A percentile compares a stretch with the other conserved stretches of the same genome.
Conservation (phyloP, 176 grass and related monocot species). For the Olyra latifolia region DNA sequence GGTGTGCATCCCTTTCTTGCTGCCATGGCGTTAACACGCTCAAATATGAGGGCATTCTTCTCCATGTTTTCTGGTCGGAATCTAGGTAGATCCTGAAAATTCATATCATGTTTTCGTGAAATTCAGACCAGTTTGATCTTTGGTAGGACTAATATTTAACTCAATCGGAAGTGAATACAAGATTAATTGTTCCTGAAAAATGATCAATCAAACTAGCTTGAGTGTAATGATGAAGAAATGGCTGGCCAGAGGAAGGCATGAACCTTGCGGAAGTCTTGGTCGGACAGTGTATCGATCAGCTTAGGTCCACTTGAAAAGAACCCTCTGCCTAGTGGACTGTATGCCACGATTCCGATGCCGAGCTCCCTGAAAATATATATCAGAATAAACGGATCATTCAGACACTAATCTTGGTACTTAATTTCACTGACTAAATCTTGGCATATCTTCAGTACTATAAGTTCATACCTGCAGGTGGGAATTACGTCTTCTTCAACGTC, state of each 20-base stretch:
- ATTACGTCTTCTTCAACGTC: conserved; percentile 62
- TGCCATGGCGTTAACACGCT: conserved; percentile 50
- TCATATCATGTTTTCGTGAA: no score
- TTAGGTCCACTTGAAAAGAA: conserved; percentile 56
- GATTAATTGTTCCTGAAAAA: neutral
- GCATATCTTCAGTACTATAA: neutral
- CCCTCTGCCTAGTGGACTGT: conserved; percentile 59
- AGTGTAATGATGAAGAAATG: neutral
- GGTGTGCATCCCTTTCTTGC: conserved; percentile 53
- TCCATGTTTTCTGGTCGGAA: conserved; percentile 55
- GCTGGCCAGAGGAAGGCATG: neutral
- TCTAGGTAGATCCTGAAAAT: conserved; percentile 46
- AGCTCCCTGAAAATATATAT: conserved; percentile 48
- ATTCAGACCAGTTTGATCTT: no score
- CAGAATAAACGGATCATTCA: neutral
- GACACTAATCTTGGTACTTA: neutral
- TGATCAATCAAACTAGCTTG: no score
- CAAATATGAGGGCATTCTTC: conserved; percentile 49
- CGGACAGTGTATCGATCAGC: conserved; percentile 30
- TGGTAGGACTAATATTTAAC: no score
- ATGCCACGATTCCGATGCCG: conserved; percentile 76
- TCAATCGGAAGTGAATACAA: no score
- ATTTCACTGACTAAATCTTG: neutral
- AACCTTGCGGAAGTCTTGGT: conserved; percentile 55
- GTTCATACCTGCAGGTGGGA: conserved; percentile 64